Base-by-base conservation (phyloP, 2,329 filamentous ascomycete species). In the Ceratocystis cacaofunesta region DNA sequence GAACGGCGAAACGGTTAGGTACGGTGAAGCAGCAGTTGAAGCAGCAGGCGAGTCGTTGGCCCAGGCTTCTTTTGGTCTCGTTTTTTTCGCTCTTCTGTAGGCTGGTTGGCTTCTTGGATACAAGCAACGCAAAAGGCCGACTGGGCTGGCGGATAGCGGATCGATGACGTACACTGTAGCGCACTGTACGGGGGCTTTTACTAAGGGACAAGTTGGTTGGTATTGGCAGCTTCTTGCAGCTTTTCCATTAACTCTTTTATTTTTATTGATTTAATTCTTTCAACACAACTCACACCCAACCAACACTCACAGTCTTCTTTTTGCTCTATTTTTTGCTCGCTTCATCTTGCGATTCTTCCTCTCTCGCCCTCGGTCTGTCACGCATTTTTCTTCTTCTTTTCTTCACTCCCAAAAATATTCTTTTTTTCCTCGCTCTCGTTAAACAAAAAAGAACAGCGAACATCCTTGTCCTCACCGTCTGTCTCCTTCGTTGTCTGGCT, bases 401-500 rank as follows among this genome's bases (percentile, higher is more conserved):
- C 50, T 30, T 22, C n/a, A 22, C 48, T 52, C 48, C 1, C n/a
- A 52, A 19, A 52, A 52, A 52, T 52, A 52, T 52, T 17, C 5
- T 55, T 55, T 55, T 52, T 55, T 55, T 57, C n/a, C 50, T 57
- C 25, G 7, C 55, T 36, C 48, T 52, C 48, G 48, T 52, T 52
- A 52, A 52, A 52, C 5, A 17, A 58, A 30, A 28, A n/a, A 17
- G 19, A 55, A 28, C 50, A 55, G 17, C 50, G 19, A 25, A 32
- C 30, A 58, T 58, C 55, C 55, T 58, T 58, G 55, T 36, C 55
- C 55, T 58, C 17, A 58, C 55, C 17, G 25, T n/a, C 55, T n/a
- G 22, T 58, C 55, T 57, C 25, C 50, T 30, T 32, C 55, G 55
- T n/a, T 58, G 55, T 58, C 55, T 58, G 55, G 55, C 55, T 58